Evolutionary conservation across 768 basidiomycete species (phyloP).

Genomic region (Mycena alexandri): DNA sequence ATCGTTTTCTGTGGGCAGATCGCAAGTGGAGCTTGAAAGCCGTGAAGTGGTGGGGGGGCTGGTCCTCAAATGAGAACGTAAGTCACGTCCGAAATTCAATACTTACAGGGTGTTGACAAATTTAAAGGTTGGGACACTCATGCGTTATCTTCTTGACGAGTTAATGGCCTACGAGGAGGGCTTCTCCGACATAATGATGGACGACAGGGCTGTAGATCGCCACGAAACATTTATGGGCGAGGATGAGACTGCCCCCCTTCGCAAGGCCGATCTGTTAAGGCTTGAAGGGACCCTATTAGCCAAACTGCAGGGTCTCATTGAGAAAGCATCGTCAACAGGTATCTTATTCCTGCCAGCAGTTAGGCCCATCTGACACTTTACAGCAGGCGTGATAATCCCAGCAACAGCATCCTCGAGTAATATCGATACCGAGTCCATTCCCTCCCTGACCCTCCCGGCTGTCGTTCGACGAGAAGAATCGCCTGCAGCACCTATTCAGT

Average conservation of each 20-base stretch:
- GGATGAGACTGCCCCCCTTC: conserved; percentile 21
- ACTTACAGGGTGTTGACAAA: not conserved
- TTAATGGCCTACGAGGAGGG: conserved; percentile 46
- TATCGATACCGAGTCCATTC: too few species aligned
- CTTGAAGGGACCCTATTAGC: conserved; percentile 2
- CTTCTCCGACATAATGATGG: conserved; percentile 43
- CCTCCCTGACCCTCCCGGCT: too few species aligned
- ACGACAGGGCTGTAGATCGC: conserved; percentile 33
- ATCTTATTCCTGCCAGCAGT: not conserved
- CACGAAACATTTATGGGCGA: conserved; percentile 43
- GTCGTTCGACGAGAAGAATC: too few species aligned
- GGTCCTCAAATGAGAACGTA: conserved; percentile 42
- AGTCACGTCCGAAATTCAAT: conserved; percentile 8
- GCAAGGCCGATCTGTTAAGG: conserved; percentile 18
- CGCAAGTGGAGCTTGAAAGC: conserved; percentile 44
- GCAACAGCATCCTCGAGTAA: too few species aligned
- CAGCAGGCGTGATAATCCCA: too few species aligned
- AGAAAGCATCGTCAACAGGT: conserved; percentile 13
- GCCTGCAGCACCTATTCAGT: too few species aligned
- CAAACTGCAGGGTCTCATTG: conserved; percentile 4
- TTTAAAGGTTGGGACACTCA: conserved; percentile 35
- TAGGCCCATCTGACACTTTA: not conserved
- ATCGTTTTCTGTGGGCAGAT: conserved; percentile 45
- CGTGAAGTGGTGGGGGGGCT: conserved; percentile 47
- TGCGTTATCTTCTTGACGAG: conserved; percentile 47